Percentiles rank a stretch among this genome's conserved stretches.
Evolutionary conservation across 257 asterid genomes (phyloP).

Genomic region (Solanum etuberosum): DNA sequence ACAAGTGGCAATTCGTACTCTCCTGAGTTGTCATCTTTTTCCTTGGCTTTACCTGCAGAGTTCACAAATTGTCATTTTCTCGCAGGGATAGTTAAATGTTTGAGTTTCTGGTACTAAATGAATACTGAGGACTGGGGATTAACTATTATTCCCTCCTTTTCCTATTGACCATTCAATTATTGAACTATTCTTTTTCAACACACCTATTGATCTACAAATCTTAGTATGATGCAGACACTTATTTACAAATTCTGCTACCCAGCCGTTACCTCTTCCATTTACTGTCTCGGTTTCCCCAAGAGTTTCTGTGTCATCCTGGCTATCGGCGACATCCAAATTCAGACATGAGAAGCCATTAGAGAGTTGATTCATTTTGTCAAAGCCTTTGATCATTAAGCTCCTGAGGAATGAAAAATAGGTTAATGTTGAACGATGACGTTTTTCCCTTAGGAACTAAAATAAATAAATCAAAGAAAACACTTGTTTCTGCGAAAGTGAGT

Average conservation of each 20-base stretch:
- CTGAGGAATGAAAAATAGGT: conserved; percentile 1
- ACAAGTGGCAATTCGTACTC: conserved; percentile 78
- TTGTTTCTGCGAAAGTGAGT: not conserved
- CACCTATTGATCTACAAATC: not conserved
- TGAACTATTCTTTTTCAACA: not conserved
- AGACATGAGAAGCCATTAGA: conserved; percentile 61
- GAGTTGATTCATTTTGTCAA: conserved; percentile 40
- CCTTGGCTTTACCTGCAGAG: conserved; percentile 30
- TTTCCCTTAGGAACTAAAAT: not conserved
- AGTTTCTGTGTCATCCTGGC: conserved; percentile 2
- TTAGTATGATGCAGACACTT: not conserved
- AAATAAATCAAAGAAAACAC: not conserved
- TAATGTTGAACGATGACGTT: not conserved
- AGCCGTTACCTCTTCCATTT: conserved; percentile 11
- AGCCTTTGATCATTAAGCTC: conserved; percentile 10
- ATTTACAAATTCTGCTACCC: not conserved
- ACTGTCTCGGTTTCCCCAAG: conserved; percentile 5
- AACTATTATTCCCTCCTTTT: not conserved
- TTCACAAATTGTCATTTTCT: not conserved
- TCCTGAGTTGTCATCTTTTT: conserved; percentile 16
- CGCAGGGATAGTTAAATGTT: not conserved
- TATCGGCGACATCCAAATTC: conserved; percentile 44
- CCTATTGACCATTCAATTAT: not conserved
- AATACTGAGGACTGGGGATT: not conserved
- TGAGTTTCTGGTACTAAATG: not conserved